Evolutionary conservation across 78 protist genomes (phyloP), one percentile per base, ranked within the genome.

Genomic region (Capsaspora owczarzaki): DNA sequence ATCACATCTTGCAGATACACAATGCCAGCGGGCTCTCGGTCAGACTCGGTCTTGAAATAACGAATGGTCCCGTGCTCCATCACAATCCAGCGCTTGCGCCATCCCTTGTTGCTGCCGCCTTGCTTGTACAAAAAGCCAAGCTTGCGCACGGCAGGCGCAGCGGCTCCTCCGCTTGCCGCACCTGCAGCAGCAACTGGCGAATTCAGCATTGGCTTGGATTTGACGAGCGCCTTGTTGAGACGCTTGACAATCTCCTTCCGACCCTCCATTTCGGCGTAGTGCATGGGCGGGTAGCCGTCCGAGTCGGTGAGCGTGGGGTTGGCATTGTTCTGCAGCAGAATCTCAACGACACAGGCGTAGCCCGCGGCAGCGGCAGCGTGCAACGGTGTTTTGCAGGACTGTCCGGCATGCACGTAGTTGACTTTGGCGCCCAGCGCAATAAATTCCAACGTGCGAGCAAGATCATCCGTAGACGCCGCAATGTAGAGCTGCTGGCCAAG

Each of bases 61-160:
- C 69, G 69, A 33, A 61, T 14, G 29, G 27, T 38, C 12, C 69
- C 69, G 69, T 16, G 41, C 38, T 61, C 69, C 38, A 61, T 14
- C 37, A 61, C 69, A 14, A 61, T 61, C 31, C 23, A 61, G 14
- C 69, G 69, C 38, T 14, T 2, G 29, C 38, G 27, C 69, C 69
- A 61, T 33, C 69, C 69, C 69, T 61, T 61, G 69, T n/a, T 61
- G 38, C 69, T 14, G 27, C 38, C 69, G 37, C 69, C 69, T 38
- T 61, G 69, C 38, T 61, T 61, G 31, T 61, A 38, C 41, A 61
- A 38, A 16, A 3, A 61, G 69, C 69, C 69, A 5, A 12, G 38
- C 38, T 61, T 61, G 41, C 38, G 33, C 41, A 29, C 33, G n/a
- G n/a, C n/a, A n/a, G n/a, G n/a, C n/a, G n/a, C n/a, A n/a, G n/a